phyloP scores from a whole-genome alignment of 441 rosid species.

The Viola pubescens region DNA sequence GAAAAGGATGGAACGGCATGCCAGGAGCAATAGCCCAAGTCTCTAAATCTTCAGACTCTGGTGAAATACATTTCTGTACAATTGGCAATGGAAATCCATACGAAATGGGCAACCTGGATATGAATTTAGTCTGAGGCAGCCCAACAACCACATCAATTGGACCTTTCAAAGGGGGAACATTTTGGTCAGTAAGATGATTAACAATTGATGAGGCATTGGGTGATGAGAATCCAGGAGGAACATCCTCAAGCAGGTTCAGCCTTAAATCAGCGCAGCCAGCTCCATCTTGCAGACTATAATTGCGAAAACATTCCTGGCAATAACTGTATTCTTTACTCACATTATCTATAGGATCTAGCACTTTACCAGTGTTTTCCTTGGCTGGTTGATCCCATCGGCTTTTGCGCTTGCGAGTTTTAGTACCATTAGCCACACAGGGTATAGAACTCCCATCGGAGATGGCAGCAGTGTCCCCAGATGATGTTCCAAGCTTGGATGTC shows the following conservation, averaged over 20 bases:
- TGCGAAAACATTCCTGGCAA: constrained; percentile 20
- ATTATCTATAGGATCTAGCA: constrained; percentile 16
- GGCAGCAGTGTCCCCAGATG: constrained; percentile 33
- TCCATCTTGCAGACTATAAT: constrained; percentile 22
- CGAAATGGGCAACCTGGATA: constrained; percentile 58
- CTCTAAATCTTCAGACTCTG: constrained; percentile 33
- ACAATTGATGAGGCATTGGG: constrained; percentile 29
- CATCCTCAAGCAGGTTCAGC: constrained; percentile 40
- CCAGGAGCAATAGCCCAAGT: constrained; percentile 81
- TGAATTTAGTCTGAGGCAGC: constrained; percentile 54
- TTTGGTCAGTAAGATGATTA: constrained; percentile 21
- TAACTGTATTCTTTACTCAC: constrained; percentile 18
- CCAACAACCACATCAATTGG: constrained; percentile 33
- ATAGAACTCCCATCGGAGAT: constrained; percentile 32
- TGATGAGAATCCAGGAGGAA: constrained; percentile 84
- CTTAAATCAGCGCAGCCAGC: constrained; percentile 17
- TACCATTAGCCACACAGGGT: constrained; percentile 29
- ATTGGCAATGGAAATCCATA: constrained; percentile 75
- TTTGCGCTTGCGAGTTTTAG: constrained; percentile 71
- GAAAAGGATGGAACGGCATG: constrained; percentile 79
- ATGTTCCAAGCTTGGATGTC: constrained; percentile 31
- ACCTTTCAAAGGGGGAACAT: constrained; percentile 15
- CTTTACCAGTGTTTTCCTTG: constrained; percentile 22
- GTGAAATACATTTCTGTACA: constrained; percentile 52
- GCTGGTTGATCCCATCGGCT: constrained; percentile 97